Conservation (phyloP, 2,329 filamentous ascomycete species). For the Cephalotrichum gorgonifer region DNA sequence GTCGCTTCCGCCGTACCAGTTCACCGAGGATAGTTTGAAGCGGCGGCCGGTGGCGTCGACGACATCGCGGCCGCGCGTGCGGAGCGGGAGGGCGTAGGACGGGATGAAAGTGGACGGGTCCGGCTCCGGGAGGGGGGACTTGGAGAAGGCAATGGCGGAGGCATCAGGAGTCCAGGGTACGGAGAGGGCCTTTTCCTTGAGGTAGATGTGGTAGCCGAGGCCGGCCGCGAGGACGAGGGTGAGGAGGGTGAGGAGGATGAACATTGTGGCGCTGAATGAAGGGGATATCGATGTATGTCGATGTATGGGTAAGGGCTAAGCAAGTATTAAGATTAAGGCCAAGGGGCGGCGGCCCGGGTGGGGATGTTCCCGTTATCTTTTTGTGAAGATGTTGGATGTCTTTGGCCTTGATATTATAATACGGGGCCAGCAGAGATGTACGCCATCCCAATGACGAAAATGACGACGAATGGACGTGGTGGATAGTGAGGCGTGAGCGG, state of each 20-base stretch:
- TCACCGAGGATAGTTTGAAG: conserved; percentile 54
- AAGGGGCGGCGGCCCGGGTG: too few relatives aligned
- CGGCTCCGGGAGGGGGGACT: conserved; percentile 36
- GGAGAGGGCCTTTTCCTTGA: conserved; percentile 29
- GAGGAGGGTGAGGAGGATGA: background rate
- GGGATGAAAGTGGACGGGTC: conserved; percentile 28
- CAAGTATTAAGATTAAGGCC: too few relatives aligned
- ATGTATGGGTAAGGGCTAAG: too few relatives aligned
- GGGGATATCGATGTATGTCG: too few relatives aligned
- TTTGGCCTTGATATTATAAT: too few relatives aligned
- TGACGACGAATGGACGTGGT: too few relatives aligned
- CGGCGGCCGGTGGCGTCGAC: conserved; percentile 45
- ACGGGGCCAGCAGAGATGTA: too few relatives aligned
- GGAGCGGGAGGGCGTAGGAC: conserved; percentile 45
- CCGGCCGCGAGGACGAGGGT: background rate
- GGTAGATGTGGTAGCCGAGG: background rate
- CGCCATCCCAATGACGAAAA: too few relatives aligned
- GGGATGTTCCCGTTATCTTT: too few relatives aligned
- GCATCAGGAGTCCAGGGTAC: conserved; percentile 40
- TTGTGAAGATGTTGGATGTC: too few relatives aligned
- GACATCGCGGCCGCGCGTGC: conserved; percentile 48
- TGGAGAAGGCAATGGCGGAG: conserved; percentile 32
- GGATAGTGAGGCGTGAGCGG: too few relatives aligned
- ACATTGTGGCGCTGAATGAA: background rate
- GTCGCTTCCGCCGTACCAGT: conserved; percentile 64